Percentiles rank a stretch among this genome's conserved stretches.
Evolutionary conservation across 768 basidiomycete genomes (phyloP).

Genomic region (Lyophyllum atratum): DNA sequence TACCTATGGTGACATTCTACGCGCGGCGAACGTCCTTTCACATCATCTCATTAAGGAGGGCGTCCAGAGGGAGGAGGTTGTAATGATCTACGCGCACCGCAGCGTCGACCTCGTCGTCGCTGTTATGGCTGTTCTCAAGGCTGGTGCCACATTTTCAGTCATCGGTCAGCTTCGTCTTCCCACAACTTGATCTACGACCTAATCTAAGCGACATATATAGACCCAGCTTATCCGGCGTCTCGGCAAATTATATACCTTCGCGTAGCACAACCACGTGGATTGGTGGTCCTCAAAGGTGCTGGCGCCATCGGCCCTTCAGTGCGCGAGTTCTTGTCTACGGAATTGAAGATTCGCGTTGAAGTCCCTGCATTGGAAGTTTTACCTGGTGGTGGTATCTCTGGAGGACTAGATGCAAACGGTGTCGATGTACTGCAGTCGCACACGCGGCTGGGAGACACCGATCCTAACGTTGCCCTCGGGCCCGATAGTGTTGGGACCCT

Average conservation of each 20-base stretch:
- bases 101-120: slow-evolving; percentile 97
- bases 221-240: slow-evolving; percentile 94
- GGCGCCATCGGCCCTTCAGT: slow-evolving; percentile 80
- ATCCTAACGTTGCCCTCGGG: slow-evolving; percentile 85
- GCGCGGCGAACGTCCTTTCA: slow-evolving; percentile 85
- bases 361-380: slow-evolving; percentile 86
- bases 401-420: slow-evolving; percentile 49
- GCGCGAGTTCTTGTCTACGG: slow-evolving; percentile 75
- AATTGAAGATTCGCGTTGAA: slow-evolving; percentile 85
- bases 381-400: slow-evolving; percentile 60
- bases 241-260: slow-evolving; percentile 91
- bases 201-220: slow-evolving; percentile 38
- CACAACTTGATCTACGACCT: background rate
- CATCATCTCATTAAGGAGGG: slow-evolving; percentile 88
- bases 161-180: slow-evolving; percentile 63
- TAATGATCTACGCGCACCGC: slow-evolving; percentile 96
- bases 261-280: slow-evolving; percentile 89
- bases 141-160: slow-evolving; percentile 95
- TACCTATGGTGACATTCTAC: slow-evolving; percentile 80
- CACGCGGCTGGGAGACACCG: slow-evolving; percentile 57
- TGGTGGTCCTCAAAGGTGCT: slow-evolving; percentile 89
- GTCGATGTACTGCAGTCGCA: slow-evolving; percentile 66
- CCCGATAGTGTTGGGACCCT: slow-evolving; percentile 94
- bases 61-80: slow-evolving; percentile 90
- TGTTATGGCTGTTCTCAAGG: slow-evolving; percentile 95